A percentile compares a stretch with the other conserved stretches of the same genome.
Conservation (phyloP, 495 filamentous ascomycete species). For the Penicillium malachiteum region DNA sequence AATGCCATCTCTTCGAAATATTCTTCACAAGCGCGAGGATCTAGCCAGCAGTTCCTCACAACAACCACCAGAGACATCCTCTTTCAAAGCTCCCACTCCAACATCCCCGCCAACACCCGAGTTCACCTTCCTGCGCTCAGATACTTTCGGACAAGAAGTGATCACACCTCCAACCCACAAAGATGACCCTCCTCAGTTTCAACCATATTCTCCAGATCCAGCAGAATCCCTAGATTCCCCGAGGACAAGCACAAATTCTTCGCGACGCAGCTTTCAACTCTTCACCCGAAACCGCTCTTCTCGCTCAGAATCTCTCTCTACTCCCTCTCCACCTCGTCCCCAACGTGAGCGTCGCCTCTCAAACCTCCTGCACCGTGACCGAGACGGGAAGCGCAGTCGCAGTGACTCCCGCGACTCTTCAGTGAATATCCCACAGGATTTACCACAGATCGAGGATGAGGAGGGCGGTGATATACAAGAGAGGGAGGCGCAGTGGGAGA, state of each 20-base stretch:
- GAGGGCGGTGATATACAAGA: slow-evolving; percentile 48
- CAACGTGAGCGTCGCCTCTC: slow-evolving; percentile 58
- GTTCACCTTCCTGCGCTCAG: slow-evolving; percentile 81
- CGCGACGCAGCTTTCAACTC: slow-evolving; percentile 48
- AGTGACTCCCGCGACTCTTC: slow-evolving; percentile 54
- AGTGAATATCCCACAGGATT: slow-evolving; percentile 70
- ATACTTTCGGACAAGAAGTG: slow-evolving; percentile 75
- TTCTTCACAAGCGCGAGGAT: slow-evolving; percentile 73
- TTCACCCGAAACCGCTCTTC: slow-evolving; percentile 44
- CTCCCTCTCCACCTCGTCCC: slow-evolving; percentile 23
- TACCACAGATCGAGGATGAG: slow-evolving; percentile 67
- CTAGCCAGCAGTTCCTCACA: slow-evolving; percentile 29
- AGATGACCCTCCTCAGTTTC: slow-evolving; percentile 9
- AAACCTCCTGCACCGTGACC: slow-evolving; percentile 67
- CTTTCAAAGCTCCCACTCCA: slow-evolving; percentile 1
- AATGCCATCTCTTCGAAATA: slow-evolving; percentile 69
- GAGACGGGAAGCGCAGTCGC: slow-evolving; percentile 55
- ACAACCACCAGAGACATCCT: not conserved
- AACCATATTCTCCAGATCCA: not conserved
- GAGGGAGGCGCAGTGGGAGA: slow-evolving; percentile 72
- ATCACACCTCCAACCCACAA: slow-evolving; percentile 62
- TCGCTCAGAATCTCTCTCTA: slow-evolving; percentile 38
- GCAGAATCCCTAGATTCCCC: slow-evolving; percentile 6
- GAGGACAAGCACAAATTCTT: slow-evolving; percentile 25
- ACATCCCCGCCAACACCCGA: slow-evolving; percentile 52